Conservation (phyloP, 805 yeast species). For the Kuraishia piskuri region DNA sequence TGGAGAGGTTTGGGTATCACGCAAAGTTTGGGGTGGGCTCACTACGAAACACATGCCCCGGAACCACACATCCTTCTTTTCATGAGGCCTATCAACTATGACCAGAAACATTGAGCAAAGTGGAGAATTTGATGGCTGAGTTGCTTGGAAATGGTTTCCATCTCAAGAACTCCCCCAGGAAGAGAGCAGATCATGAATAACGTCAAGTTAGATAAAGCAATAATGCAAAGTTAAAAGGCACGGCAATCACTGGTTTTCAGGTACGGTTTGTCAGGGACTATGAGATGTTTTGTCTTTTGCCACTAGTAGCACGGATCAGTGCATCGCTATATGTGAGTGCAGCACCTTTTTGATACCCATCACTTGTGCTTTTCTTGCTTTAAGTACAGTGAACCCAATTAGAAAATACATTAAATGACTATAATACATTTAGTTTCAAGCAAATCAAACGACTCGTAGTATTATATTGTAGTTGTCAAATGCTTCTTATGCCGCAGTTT, state of each 20-base stretch:
- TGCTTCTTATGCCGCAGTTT: no score
- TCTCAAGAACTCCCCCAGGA: not conserved
- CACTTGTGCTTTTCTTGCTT: not conserved
- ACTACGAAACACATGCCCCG: constrained; percentile 96
- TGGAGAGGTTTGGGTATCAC: constrained; percentile 99
- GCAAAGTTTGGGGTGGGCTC: constrained; percentile 96
- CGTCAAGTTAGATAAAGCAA: not conserved
- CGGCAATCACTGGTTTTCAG: not conserved
- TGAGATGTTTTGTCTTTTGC: not conserved
- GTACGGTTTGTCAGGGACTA: not conserved
- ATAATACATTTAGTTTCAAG: not conserved
- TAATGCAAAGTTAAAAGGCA: not conserved
- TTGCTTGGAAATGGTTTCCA: constrained; percentile 1
- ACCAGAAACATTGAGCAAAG: constrained; percentile 18
- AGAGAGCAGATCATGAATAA: not conserved
- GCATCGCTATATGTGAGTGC: not conserved
- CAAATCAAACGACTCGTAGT: no score
- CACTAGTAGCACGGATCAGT: not conserved
- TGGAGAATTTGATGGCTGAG: not conserved
- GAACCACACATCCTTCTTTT: constrained; percentile 95
- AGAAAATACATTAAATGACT: not conserved
- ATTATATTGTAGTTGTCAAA: no score
- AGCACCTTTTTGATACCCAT: not conserved
- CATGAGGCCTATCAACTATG: constrained; percentile 59
- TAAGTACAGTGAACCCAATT: not conserved